Base-by-base conservation (phyloP, 2,329 filamentous ascomycete species). In the Sphaceloma murrayae region DNA sequence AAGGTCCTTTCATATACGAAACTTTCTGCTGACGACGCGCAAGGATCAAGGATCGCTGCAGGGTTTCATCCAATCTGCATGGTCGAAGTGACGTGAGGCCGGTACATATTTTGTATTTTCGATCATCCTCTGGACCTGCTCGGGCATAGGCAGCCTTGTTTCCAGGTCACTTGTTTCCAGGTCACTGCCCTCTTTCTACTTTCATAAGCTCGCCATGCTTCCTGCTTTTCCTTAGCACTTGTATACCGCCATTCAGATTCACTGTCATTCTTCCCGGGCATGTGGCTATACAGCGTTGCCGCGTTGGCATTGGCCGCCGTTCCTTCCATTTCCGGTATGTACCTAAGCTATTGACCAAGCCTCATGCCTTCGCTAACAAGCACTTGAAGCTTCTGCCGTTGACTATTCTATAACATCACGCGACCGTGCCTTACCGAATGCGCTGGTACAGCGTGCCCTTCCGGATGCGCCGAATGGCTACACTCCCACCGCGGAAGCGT, bases 401-500 rank as follows among this genome's bases (percentile, higher is more conserved):
- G 40, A 32, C 10, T 43, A 43, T 34, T 43, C 40, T 8, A 21
- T 19, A 7, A 26, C 40, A 10, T 43, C 40, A 17, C 32, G 18
- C 17, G 16, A 43, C 18, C 13, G 36, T 13, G n/a, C 30, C 18
- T 24, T 29, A 7, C 29, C 34, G 17, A 19, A 22, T 38, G 45
- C 24, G 6, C 36, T 53, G 3, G 16, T 48, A 5, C 43, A 33
- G n/a, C 56, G 60, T 47, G 58, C 57, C 9, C 53, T 72, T 1
- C 70, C 74, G 1, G 70, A 77, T 54, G 70, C 75, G 29, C 69
- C 79, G 4, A 69, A 83, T 55, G 76, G 77, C 49, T 95, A 95
- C 61, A 75, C 78, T 1, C 88, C 88, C 0, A 65, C 70, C 24
- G 58, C 65, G 4, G 80, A 84, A 31, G 61, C 73, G 50, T 94